phyloP scores from a whole-genome alignment of 1,139 yeast species.

The Blastobotrys aristatus region DNA sequence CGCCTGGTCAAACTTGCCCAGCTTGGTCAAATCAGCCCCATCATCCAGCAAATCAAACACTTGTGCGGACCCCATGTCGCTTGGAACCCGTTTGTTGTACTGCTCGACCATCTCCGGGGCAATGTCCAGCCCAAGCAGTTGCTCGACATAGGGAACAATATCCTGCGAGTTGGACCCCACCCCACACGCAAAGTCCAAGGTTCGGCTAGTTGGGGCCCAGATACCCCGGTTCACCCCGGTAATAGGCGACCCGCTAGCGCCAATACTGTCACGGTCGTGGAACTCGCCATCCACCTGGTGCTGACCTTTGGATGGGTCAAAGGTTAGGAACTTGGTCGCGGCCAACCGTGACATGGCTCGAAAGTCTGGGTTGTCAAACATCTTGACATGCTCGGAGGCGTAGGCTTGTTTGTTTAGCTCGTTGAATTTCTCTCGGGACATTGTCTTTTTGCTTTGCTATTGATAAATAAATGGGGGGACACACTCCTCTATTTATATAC shows the following conservation, averaged over 20 bases:
- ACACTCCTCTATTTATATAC: background rate
- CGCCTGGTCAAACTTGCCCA: conserved; percentile 25
- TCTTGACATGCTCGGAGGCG: conserved; percentile 11
- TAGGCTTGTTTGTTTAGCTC: conserved; percentile 11
- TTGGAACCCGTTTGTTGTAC: background rate
- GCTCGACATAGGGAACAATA: conserved; percentile 22
- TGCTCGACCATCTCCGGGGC: conserved; percentile 23
- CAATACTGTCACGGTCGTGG: background rate
- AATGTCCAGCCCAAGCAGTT: conserved; percentile 30
- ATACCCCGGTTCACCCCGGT: background rate
- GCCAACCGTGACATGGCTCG: conserved; percentile 2
- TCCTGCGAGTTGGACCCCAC: conserved; percentile 26
- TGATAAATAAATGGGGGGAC: background rate
- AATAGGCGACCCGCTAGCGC: background rate
- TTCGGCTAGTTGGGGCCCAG: conserved; percentile 9
- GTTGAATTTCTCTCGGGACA: conserved; percentile 5
- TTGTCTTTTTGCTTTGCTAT: no score
- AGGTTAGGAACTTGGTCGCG: conserved; percentile 1
- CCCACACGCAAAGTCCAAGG: conserved; percentile 33
- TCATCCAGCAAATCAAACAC: conserved; percentile 7
- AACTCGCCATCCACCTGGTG: conserved; percentile 1
- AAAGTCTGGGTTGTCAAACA: conserved; percentile 8
- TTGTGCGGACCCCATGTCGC: background rate
- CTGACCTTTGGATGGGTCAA: conserved; percentile 1
- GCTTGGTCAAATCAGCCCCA: background rate